Evolutionary conservation across 306 rosid species (phyloP), one percentile per base, ranked within the genome.

Genomic region (Cicer judaicum): DNA sequence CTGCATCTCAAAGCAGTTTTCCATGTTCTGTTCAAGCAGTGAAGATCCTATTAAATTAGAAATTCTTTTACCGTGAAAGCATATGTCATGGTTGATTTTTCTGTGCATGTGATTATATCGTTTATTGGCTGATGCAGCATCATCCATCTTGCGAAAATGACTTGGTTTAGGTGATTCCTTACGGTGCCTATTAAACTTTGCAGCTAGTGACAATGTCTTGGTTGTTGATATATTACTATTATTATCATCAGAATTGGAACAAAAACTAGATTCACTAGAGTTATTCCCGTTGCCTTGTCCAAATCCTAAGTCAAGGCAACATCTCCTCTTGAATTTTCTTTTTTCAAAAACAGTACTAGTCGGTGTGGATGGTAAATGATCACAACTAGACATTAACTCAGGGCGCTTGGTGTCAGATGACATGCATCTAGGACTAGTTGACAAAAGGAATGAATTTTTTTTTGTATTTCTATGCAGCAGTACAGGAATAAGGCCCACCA

Each of bases 81-180:
- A 89, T 39, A 89, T 86, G 53, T 89, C 85, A 78, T 50, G 89
- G 56, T 81, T 48, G 21, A 34, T 24, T 70, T 68, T 36, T 15
- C n/a, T 44, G 16, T 49, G 67, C 10, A 18, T 12, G 5, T 18
- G 42, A 41, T 48, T 38, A 61, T 8, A 73, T n/a, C 10, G 48
- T 10, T 39, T 54, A 18, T 39, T 2, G 2, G 50, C n/a, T 64
- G 14, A 13, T 56, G 14, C 62, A 50, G 19, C 18, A 10, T 64
- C 16, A 10, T 40, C n/a, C 72, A 71, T 72, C 71, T 74, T 80
- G 75, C 79, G 72, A 36, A 64, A 62, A 10, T 78, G 47, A 53
- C 34, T 42, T 75, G 54, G 76, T n/a, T 40, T 48, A 46, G 65
- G 73, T 21, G 74, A 56, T 64, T 65, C 49, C 21, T 50, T 56